phyloP scores from a whole-genome alignment of 2,329 filamentous ascomycete species.

The Cytospora mali region DNA sequence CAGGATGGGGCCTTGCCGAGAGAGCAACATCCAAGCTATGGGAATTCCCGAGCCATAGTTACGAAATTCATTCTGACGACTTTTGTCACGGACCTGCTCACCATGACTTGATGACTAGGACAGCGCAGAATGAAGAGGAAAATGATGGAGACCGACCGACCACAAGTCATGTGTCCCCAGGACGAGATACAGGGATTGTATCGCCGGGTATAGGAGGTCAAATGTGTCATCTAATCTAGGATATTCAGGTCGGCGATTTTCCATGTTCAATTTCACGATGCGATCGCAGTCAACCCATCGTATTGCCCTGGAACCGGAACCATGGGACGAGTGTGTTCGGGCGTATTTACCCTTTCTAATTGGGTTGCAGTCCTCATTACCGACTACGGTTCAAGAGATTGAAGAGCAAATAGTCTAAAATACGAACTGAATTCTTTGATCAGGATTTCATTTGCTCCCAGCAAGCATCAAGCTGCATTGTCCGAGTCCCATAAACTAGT shows the following conservation, averaged over 20 bases:
- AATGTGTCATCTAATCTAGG: neutral
- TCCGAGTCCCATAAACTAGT: conserved; percentile 1
- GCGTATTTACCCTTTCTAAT: neutral
- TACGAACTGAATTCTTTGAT: neutral
- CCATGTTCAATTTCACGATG: too few relatives aligned
- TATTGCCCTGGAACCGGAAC: too few relatives aligned
- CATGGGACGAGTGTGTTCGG: too few relatives aligned
- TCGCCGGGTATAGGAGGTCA: neutral
- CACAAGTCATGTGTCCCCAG: neutral
- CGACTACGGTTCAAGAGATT: neutral
- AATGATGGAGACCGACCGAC: neutral
- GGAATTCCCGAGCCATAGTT: neutral
- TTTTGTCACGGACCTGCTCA: neutral
- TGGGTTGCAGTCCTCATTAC: neutral
- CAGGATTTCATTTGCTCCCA: neutral
- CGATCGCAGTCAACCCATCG: too few relatives aligned
- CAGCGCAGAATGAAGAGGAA: neutral
- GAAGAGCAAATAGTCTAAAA: too few relatives aligned
- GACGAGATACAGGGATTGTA: neutral
- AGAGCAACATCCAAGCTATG: neutral
- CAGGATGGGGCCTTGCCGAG: conserved; percentile 1
- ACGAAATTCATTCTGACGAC: neutral
- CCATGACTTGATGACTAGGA: neutral
- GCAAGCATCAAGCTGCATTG: conserved; percentile 12
- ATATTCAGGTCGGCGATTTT: neutral